Percentiles rank a stretch among this genome's conserved stretches.
Evolutionary conservation across 106 monocot genomes (phyloP).

Genomic region (Platanthera zijinensis): DNA sequence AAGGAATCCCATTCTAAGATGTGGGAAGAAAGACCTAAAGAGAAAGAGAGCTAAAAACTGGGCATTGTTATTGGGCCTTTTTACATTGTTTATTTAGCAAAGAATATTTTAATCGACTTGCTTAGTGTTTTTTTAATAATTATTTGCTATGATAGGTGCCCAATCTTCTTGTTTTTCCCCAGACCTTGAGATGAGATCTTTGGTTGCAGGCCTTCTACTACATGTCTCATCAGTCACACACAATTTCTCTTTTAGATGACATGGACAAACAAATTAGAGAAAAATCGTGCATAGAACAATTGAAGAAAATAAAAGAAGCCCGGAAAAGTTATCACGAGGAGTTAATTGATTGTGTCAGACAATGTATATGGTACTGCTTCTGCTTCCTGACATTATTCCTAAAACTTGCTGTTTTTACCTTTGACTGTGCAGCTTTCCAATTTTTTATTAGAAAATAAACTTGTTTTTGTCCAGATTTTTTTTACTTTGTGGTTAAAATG

Average conservation of each 20-base stretch:
- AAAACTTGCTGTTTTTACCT: neutral
- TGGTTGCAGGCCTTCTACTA: slow-evolving; percentile 82
- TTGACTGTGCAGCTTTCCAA: neutral
- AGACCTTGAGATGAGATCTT: neutral
- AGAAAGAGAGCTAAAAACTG: no score
- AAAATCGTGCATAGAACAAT: slow-evolving; percentile 69
- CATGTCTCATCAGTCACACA: slow-evolving; percentile 87
- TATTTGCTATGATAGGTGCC: neutral
- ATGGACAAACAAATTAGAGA: slow-evolving; percentile 92
- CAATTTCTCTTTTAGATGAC: slow-evolving; percentile 82
- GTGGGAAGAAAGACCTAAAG: no score
- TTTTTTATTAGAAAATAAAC: neutral
- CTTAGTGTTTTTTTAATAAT: neutral
- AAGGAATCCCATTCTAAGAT: no score
- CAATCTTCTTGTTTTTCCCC: neutral
- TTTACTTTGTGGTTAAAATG: neutral
- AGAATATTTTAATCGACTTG: neutral
- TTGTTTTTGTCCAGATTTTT: neutral
- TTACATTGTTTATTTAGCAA: no score
- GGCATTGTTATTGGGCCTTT: no score
- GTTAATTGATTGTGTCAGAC: slow-evolving; percentile 78
- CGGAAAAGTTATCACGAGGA: slow-evolving; percentile 85
- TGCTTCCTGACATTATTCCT: neutral
- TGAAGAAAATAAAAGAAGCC: slow-evolving; percentile 81
- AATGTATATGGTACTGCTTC: slow-evolving; percentile 65